Evolutionary conservation across 371 early-diverging fungal genomes (phyloP), one percentile per base, ranked within the genome.

Genomic region (Mortierella sp.): DNA sequence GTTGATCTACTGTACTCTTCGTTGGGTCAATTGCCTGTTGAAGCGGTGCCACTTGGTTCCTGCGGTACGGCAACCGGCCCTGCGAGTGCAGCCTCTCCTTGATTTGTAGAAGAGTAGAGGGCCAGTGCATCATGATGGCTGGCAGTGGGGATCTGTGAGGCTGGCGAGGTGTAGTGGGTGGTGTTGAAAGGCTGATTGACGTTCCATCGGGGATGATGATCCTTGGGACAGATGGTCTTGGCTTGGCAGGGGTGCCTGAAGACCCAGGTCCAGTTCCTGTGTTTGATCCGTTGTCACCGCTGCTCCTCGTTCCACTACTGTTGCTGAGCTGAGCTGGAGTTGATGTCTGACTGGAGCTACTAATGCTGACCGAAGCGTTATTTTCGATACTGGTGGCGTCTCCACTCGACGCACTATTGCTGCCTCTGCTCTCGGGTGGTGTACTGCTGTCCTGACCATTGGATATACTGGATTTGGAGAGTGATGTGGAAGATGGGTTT

Each of bases 111-210:
- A 80, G 54, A 19, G 34, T 76, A 31, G 65, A 28, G 10, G 80
- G 60, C 80, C 80, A 80, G 7, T 54, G 48, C 2, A 55, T 48
- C 50, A 72, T 68, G n/a, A 55, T 70, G n/a, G 57, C 47, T 7
- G 63, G 42, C 2, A n/a, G 52, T 3, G 63, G 26, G 5, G 47
- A 2, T 24, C 28, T 10, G 13, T 28, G 63, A 42, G 73, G 45
- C 31, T 73, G 76, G 2, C 73, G 75, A 13, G 83, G 83, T 19
- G 83, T 79, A 2, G 80, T 58, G 9, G 83, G 74, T 45, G 83
- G 79, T n/a, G 79, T 79, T 24, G 83, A 79, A 1, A 83, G 79
- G 31, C 79, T 79, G 48, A 79, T 74, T n/a, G 83, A 83, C 2
- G 76, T 70, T 28, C 80, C 80, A 68, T 83, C 80, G 0, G 80